Evolutionary conservation across 1,139 yeast species (phyloP), one percentile per base, ranked within the genome.

Genomic region (Candida freyschussii): DNA sequence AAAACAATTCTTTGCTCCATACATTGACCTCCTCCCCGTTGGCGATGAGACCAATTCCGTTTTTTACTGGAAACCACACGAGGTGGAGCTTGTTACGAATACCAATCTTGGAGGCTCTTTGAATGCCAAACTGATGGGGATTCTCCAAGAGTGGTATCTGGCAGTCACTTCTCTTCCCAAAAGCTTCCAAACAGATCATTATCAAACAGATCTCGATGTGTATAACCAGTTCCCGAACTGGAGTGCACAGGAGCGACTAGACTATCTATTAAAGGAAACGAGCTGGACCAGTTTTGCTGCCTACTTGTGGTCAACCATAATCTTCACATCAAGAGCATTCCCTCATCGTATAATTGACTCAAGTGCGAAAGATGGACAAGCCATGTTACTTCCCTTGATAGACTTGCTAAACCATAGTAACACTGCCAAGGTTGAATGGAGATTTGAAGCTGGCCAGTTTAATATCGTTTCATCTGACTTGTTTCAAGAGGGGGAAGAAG

Each of bases 391-490:
- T 13, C 95, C 95, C 0, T 54, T 84, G 8, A 63, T 83, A 11
- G 95, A 84, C 48, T 59, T 81, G 17, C 55, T 83, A 33, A 84
- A 84, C 48, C 94, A 82, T 53, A 60, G 68, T 36, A 74, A 78
- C 9, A 57, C 55, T 11, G 65, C 79, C 0, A 62, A 69, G 19
- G 81, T 81, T 2, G 60, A 64, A n/a, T 83, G 94, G 94, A 55
- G 49, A 3, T 54, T 52, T 26, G 49, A 33, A 5, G 16, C 18
- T 9, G 47, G 43, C 4, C 39, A 26, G 21, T 50, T 50, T 26
- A 27, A 47, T 2, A 27, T 50, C 23, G 37, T 34, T 7, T 45
- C 36, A 23, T 13, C 31, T 12, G 49, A 44, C 9, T 15, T 26
- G 2, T 20, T 51, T 7, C 43, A 49, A 6, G 49, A 47, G 5